Base-by-base conservation (phyloP, 805 yeast genomes). In the Metschnikowia sp. region DNA sequence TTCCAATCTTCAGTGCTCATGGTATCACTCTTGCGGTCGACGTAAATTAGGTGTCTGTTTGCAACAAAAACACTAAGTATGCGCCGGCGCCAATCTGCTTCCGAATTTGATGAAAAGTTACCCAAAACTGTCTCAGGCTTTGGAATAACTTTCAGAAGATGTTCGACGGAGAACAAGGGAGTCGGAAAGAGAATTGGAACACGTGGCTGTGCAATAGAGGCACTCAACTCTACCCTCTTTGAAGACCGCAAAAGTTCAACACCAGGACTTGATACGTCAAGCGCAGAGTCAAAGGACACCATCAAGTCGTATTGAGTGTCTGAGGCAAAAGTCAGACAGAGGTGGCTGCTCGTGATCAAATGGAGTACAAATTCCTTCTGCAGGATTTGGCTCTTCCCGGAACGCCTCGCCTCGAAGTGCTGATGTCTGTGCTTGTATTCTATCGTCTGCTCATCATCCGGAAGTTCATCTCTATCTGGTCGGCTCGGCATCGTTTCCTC, bases 161-260 rank as follows among this genome's bases (percentile, higher is more conserved):
- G 72, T 36, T 70, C 72, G 6, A 68, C 45, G 8, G 75, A 68
- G 45, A 49, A 66, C 8, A 66, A 45, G 1, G 74, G 69, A 2
- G 64, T 50, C 3, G 76, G 76, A 0, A 71, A 61, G 7, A 69
- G 45, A 4, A 72, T 60, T 0, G 75, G 75, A 8, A 65, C 60
- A 34, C 62, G 54, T 4, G 51, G 29, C 15, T 40, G 47, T 22
- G 34, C 4, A 8, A 32, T 4, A 38, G 31, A 6, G 2, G 35
- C 12, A 10, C 32, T 32, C 15, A 45, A 39, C 6, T 48, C 39
- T 8, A 43, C 39, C n/a, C 49, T 42, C n/a, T 40, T 29, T 31
- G 43, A 44, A 12, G 61, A 51, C 33, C 72, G 47, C 13, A 72
- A 53, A 40, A 70, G 53, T 31, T 70, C 73, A 8, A 72, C 55